Conservation (phyloP, 306 rosid species). For the Mucuna pruriens region DNA sequence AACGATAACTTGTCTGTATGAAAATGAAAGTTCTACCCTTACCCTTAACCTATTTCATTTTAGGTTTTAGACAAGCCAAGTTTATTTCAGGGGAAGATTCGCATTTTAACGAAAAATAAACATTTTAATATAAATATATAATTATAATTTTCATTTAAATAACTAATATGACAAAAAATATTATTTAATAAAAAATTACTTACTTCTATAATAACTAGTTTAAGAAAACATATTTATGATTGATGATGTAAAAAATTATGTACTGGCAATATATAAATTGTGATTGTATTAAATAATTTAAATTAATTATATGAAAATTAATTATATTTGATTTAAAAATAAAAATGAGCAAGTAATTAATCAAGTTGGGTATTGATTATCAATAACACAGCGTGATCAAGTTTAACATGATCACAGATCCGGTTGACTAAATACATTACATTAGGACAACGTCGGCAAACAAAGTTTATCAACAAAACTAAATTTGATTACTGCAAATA, state of each 20-base stretch:
- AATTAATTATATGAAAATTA: too few relatives aligned
- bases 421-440: not conserved
- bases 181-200: too few relatives aligned
- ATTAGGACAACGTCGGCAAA: not conserved
- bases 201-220: too few relatives aligned
- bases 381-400: slow-evolving; percentile 1
- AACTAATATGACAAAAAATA: too few relatives aligned
- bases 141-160: too few relatives aligned
- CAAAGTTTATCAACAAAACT: not conserved
- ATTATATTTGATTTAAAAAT: too few relatives aligned
- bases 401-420: not conserved
- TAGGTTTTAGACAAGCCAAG: not conserved
- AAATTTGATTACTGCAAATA: slow-evolving; percentile 12
- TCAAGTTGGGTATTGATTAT: not conserved
- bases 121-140: not conserved
- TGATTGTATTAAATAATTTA: too few relatives aligned
- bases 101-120: not conserved
- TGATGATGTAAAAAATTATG: too few relatives aligned
- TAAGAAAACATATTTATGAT: too few relatives aligned
- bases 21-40: slow-evolving; percentile 24
- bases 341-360: not conserved
- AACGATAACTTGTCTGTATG: slow-evolving; percentile 26
- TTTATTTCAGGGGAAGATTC: not conserved
- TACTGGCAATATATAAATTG: too few relatives aligned
- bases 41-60: not conserved